phyloP scores from a whole-genome alignment of 768 basidiomycete genomes.

The Russula sp. region DNA sequence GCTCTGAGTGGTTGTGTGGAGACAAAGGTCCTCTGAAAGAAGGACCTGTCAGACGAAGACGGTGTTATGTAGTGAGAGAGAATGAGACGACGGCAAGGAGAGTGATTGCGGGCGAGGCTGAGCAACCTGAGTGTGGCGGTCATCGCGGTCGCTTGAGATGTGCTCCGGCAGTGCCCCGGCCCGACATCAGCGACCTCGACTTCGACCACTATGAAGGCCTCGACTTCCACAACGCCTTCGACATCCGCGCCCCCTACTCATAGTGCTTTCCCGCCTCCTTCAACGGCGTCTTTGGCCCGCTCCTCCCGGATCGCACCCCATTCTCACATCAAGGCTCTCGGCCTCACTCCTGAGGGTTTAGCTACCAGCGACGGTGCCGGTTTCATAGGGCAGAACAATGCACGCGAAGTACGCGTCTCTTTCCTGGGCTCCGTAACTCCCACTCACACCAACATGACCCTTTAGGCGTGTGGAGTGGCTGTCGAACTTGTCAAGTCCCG shows the following conservation, averaged over 20 bases:
- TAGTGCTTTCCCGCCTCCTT: constrained; percentile 69
- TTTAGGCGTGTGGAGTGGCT: constrained; percentile 85
- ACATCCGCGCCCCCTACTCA: constrained; percentile 45
- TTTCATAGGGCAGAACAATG: constrained; percentile 86
- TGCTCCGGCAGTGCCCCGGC: no score
- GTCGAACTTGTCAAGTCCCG: constrained; percentile 88
- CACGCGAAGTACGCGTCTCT: constrained; percentile 68
- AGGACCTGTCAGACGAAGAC: not conserved
- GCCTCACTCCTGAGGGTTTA: constrained; percentile 78
- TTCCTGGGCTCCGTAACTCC: not conserved
- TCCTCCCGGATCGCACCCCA: constrained; percentile 85
- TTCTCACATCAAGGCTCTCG: constrained; percentile 96
- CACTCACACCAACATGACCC: not conserved
- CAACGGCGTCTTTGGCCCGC: constrained; percentile 56
- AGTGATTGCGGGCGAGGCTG: not conserved
- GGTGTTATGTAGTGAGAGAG: not conserved
- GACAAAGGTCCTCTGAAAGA: not conserved
- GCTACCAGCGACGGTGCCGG: constrained; percentile 74
- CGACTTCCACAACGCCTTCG: constrained; percentile 27
- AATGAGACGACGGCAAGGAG: not conserved
- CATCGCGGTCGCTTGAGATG: not conserved
- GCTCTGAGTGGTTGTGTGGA: constrained; percentile 14
- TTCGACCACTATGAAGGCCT: constrained; percentile 26
- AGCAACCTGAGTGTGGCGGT: not conserved
- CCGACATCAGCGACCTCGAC: not conserved